Base-by-base conservation (phyloP, 140 eudicot genomes). In the Stevia rebaudiana region DNA sequence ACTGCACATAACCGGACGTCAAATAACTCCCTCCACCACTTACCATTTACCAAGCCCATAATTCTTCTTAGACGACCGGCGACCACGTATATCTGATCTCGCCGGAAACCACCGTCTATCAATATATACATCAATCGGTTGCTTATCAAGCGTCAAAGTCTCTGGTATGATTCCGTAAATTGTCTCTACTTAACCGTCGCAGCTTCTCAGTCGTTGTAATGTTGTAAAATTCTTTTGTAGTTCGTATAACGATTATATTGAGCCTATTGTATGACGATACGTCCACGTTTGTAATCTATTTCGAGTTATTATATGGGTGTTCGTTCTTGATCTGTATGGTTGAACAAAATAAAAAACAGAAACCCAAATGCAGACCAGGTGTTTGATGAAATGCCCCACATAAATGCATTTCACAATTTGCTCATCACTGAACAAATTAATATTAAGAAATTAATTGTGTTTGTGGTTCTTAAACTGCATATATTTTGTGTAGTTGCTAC, bases 311-410 rank as follows among this genome's bases (percentile, higher is more conserved):
- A 22, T 5, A 1, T 55, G 35, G 54, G 17, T 65, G 60, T 35
- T 54, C 10, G 5, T 19, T 21, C 67, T 15, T 73, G 60, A 15
- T 65, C 15, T 35, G 18, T 35, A 6, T 2, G 4, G 23, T 36
- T 15, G 0, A 6, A 10, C 18, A 33, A 9, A 56, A 23, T 28
- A 28, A 1, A 19, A 24, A 51, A 11, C 33, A 9, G 19, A 56
- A 35, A 22, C 63, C 10, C 18, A 8, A 49, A 40, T 68, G 79
- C 12, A 67, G 41, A 60, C 64, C 31, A 82, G 16, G 70, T 82
- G 84, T 69, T 82, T 43, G 82, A 72, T 51, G 53, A 79, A 82
- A 79, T 65, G 56, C 72, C 78, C 35, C 69, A 67, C 12, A 23
- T 59, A 68, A 54, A 40, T 28, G 22, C 24, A 35, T 57, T 13